These are phyloP conservation scores for Tetracentron sinense DNA, from an alignment of 164 flowering plant species.

Conservation along the genomic window DNA sequence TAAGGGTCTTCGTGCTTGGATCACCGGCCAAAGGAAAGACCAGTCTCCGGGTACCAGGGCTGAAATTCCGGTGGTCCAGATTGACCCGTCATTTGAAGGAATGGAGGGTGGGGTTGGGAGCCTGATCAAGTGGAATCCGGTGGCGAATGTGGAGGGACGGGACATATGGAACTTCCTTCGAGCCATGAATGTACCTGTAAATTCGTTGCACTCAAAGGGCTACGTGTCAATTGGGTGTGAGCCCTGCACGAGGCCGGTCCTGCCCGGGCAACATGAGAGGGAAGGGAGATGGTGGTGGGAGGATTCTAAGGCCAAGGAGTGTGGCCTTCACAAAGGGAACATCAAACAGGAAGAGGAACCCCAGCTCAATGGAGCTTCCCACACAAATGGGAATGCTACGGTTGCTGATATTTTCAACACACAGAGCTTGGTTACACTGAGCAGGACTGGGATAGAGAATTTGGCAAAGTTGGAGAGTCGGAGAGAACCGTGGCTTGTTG, in stretches of 20 bases:
- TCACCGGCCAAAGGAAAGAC: constrained; percentile 82
- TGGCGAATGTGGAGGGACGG: constrained; percentile 65
- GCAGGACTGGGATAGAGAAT: constrained; percentile 76
- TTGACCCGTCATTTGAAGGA: constrained; percentile 86
- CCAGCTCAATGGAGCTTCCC: constrained; percentile 31
- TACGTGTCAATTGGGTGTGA: constrained; percentile 92
- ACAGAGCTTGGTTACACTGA: constrained; percentile 49
- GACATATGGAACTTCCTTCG: constrained; percentile 84
- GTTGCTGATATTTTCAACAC: constrained; percentile 55
- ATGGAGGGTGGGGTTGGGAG: constrained; percentile 81
- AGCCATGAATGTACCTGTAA: constrained; percentile 84
- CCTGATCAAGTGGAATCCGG: constrained; percentile 93
- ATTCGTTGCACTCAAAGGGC: constrained; percentile 73
- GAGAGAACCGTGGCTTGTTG: constrained; percentile 83
- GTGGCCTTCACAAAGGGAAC: constrained; percentile 97
- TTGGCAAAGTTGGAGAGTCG: constrained; percentile 54
- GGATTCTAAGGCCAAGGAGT: constrained; percentile 94
- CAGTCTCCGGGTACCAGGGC: constrained; percentile 82
- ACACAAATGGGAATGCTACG: constrained; percentile 24
- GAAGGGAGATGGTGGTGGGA: constrained; percentile 99
- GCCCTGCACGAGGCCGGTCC: constrained; percentile 91
- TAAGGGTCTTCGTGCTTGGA: constrained; percentile 88
- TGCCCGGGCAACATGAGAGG: constrained; percentile 96
- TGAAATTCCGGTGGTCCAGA: constrained; percentile 83
- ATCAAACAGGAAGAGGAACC: constrained; percentile 34